A percentile compares a stretch with the other conserved stretches of the same genome.
Evolutionary conservation across 2,329 filamentous ascomycete species (phyloP).

Genomic region (Botryotinia globosa): DNA sequence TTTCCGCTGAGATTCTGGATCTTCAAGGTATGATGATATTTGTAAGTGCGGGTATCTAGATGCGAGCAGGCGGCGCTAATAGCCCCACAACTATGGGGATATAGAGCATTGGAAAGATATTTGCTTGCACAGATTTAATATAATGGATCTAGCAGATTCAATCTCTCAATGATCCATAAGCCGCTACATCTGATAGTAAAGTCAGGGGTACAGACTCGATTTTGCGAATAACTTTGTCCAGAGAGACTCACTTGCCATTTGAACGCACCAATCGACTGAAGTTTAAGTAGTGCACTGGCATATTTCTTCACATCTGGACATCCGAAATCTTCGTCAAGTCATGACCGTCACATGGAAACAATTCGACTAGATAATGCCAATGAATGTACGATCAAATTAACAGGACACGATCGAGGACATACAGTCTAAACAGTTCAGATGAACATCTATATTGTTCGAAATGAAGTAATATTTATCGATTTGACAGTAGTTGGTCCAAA

Average conservation of each 20-base stretch:
- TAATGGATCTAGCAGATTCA: neutral
- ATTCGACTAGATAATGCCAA: neutral
- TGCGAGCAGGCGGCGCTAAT: accelerated
- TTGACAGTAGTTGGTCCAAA: too few relatives aligned
- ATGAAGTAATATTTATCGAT: too few relatives aligned
- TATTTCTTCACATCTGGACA: too few relatives aligned
- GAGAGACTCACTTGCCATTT: neutral
- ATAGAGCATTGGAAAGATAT: neutral
- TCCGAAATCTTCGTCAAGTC: neutral
- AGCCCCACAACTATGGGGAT: neutral
- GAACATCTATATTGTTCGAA: too few relatives aligned
- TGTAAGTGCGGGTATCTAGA: neutral
- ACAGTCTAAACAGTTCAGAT: neutral
- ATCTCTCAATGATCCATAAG: neutral
- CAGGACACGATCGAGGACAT: neutral
- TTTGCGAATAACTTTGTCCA: neutral
- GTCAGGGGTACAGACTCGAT: neutral
- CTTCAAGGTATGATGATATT: neutral
- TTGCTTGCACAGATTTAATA: neutral
- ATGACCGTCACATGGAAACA: neutral
- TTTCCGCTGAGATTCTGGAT: neutral
- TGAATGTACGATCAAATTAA: neutral
- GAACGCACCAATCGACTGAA: too few relatives aligned
- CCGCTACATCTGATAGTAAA: neutral
- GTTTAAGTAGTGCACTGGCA: too few relatives aligned